These are phyloP conservation scores for Trametopsis cervina DNA, from an alignment of 768 basidiomycete genomes.

Conservation along the genomic window DNA sequence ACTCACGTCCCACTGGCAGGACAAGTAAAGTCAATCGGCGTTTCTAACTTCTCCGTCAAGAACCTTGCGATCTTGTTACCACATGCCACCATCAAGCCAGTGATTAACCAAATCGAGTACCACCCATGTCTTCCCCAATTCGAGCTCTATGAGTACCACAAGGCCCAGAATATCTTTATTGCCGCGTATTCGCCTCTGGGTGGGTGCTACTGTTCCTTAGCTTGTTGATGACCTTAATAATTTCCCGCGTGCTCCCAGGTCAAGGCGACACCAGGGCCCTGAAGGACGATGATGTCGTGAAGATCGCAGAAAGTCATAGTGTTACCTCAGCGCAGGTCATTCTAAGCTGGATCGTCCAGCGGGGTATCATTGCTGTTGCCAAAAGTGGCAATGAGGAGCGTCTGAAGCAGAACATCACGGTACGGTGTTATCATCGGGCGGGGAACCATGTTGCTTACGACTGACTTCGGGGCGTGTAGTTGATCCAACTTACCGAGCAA, in stretches of 20 bases:
- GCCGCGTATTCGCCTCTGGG: slow-evolving; percentile 33
- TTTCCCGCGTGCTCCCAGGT: too few species aligned
- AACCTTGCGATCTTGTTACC: slow-evolving; percentile 32
- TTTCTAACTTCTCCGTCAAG: slow-evolving; percentile 36
- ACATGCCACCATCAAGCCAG: slow-evolving; percentile 48
- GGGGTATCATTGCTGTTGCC: slow-evolving; percentile 46
- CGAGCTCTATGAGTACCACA: slow-evolving; percentile 47
- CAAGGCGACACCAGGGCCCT: slow-evolving; percentile 24
- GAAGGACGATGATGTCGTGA: slow-evolving; percentile 23
- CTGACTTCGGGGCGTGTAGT: too few species aligned
- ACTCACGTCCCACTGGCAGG: too few species aligned
- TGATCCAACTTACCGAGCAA: slow-evolving; percentile 27
- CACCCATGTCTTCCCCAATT: slow-evolving; percentile 68
- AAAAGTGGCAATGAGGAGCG: slow-evolving; percentile 42
- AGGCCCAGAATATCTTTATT: slow-evolving; percentile 49
- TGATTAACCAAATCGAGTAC: slow-evolving; percentile 61
- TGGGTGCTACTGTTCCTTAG: neutral
- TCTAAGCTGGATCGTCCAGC: slow-evolving; percentile 52
- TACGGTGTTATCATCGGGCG: too few species aligned
- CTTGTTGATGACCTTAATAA: too few species aligned
- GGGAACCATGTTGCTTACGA: too few species aligned
- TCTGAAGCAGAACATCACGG: slow-evolving; percentile 44
- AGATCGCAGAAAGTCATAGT: slow-evolving; percentile 28
- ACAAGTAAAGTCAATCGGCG: slow-evolving; percentile 30
- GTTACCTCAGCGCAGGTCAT: slow-evolving; percentile 44